These are phyloP conservation scores for Porodaedalea pini DNA, from an alignment of 1,284 basidiomycete genomes.

Conservation along the genomic window DNA sequence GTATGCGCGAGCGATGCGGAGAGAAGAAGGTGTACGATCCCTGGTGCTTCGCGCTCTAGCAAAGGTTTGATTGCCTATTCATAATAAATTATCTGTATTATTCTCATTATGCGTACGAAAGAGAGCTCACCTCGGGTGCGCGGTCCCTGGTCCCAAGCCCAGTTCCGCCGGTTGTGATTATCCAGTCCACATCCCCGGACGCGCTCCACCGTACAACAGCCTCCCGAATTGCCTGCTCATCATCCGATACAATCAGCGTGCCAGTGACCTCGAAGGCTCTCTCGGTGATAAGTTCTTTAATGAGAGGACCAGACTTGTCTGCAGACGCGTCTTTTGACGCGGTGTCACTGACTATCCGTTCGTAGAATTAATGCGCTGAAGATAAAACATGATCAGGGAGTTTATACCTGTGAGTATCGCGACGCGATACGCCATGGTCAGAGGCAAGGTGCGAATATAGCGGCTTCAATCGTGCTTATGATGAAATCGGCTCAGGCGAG, in stretches of 20 bases:
- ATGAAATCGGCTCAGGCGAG: neutral
- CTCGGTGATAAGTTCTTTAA: slow-evolving; percentile 46
- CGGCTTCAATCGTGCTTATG: neutral
- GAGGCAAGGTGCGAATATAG: neutral
- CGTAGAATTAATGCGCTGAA: neutral
- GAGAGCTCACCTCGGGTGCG: slow-evolving; percentile 68
- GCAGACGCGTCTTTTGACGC: slow-evolving; percentile 47
- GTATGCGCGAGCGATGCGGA: slow-evolving; percentile 69
- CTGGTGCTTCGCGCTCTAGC: slow-evolving; percentile 71
- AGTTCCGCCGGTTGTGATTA: slow-evolving; percentile 83
- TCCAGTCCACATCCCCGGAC: slow-evolving; percentile 54
- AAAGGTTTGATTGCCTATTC: slow-evolving; percentile 65
- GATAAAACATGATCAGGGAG: neutral
- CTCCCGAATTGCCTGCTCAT: slow-evolving; percentile 47
- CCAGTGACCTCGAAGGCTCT: slow-evolving; percentile 37
- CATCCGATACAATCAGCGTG: slow-evolving; percentile 56
- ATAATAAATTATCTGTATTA: slow-evolving; percentile 6
- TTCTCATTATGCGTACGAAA: neutral
- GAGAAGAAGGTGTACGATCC: slow-evolving; percentile 75
- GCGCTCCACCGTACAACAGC: slow-evolving; percentile 46
- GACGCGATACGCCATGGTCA: slow-evolving; percentile 12
- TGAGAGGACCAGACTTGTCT: slow-evolving; percentile 64
- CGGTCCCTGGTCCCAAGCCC: slow-evolving; percentile 77
- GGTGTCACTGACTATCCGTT: slow-evolving; percentile 61
- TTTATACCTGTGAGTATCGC: slow-evolving; percentile 13